A percentile compares a stretch with the other conserved stretches of the same genome.
These are phyloP conservation scores for Dalechampia spathulata DNA, from an alignment of 441 rosid species.

Conservation along the genomic window DNA sequence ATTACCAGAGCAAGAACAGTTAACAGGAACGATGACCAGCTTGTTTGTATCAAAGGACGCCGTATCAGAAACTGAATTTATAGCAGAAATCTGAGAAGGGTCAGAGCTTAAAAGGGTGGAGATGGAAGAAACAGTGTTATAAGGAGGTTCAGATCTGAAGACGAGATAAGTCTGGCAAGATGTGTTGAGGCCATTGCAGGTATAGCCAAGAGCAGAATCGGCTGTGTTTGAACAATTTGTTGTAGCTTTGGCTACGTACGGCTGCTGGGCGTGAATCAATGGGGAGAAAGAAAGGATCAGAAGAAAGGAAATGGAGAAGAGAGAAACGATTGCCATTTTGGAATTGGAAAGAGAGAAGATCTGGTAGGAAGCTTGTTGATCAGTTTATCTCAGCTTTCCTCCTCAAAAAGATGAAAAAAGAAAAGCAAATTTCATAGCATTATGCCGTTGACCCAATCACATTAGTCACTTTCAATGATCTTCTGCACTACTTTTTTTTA, in stretches of 20 bases:
- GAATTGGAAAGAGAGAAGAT: neutral
- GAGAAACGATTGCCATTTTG: slow-evolving; percentile 21
- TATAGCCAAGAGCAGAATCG: slow-evolving; percentile 53
- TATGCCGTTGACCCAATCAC: neutral
- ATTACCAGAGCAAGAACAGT: slow-evolving; percentile 59
- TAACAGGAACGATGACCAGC: slow-evolving; percentile 58
- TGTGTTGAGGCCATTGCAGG: slow-evolving; percentile 57
- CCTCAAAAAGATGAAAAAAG: neutral
- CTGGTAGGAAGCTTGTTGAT: too few relatives aligned
- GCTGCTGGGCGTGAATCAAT: slow-evolving; percentile 53
- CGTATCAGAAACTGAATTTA: slow-evolving; percentile 38
- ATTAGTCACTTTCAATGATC: neutral
- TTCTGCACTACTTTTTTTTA: too few relatives aligned
- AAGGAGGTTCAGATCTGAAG: slow-evolving; percentile 53
- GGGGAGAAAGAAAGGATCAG: slow-evolving; percentile 9
- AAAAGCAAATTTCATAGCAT: slow-evolving; percentile 4
- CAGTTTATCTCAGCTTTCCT: neutral
- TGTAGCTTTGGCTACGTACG: slow-evolving; percentile 41
- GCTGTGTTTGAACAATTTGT: slow-evolving; percentile 31
- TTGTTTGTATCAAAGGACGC: slow-evolving; percentile 31
- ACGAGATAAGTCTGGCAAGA: slow-evolving; percentile 50
- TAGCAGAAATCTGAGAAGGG: slow-evolving; percentile 36
- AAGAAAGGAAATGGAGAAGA: slow-evolving; percentile 9
- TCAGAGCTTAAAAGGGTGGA: slow-evolving; percentile 44
- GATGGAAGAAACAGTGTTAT: slow-evolving; percentile 40